These are phyloP conservation scores for Anthracocystis walkeri DNA, from an alignment of 1,284 basidiomycete species.

Conservation along the genomic window DNA sequence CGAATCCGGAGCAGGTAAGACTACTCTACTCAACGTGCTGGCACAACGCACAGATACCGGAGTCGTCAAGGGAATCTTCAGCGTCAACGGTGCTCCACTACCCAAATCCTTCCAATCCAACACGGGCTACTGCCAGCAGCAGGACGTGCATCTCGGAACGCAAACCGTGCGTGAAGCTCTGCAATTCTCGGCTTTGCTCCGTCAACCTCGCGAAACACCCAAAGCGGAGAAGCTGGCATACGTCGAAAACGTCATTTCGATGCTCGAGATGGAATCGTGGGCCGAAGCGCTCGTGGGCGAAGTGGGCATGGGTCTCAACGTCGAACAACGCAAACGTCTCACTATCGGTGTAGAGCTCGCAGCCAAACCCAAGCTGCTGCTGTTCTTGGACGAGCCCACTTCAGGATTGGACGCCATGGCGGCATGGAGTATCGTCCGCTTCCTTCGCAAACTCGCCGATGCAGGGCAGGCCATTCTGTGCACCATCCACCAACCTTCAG, in stretches of 20 bases:
- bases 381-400: slow-evolving; percentile 67
- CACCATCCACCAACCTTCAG: slow-evolving; percentile 70
- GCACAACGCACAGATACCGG: slow-evolving; percentile 56
- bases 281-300: slow-evolving; percentile 62
- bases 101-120: slow-evolving; percentile 57
- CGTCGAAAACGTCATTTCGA: slow-evolving; percentile 56
- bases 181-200: slow-evolving; percentile 60
- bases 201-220: slow-evolving; percentile 54
- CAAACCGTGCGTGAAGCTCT: slow-evolving; percentile 60
- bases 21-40: slow-evolving; percentile 61
- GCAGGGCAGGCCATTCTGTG: slow-evolving; percentile 68
- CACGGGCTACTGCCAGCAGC: slow-evolving; percentile 61
- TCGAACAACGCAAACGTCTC: slow-evolving; percentile 63
- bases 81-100: slow-evolving; percentile 48
- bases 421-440: slow-evolving; percentile 63
- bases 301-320: slow-evolving; percentile 51
- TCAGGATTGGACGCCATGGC: slow-evolving; percentile 57
- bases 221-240: slow-evolving; percentile 55
- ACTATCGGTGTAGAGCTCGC: slow-evolving; percentile 65
- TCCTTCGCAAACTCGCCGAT: slow-evolving; percentile 68
- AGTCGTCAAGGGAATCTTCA: slow-evolving; percentile 52
- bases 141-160: slow-evolving; percentile 56
- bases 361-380: slow-evolving; percentile 59
- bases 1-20: slow-evolving; percentile 64
- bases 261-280: slow-evolving; percentile 60